phyloP scores from a whole-genome alignment of 108 stramenopile genomes.

The Nitzschia sp. region DNA sequence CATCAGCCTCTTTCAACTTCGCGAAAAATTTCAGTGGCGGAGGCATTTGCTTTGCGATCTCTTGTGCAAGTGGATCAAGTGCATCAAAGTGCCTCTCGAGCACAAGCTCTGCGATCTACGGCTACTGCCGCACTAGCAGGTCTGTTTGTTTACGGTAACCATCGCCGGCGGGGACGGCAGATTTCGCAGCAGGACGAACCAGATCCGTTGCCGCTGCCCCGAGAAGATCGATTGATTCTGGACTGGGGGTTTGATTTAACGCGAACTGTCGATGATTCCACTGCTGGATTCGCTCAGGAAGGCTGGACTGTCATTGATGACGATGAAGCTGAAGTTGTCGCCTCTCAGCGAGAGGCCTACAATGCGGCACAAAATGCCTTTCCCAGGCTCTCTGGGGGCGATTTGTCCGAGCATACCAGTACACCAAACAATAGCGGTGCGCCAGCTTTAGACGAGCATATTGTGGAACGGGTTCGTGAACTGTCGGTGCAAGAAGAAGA shows the following conservation, averaged over 20 bases:
- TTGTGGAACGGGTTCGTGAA: conserved; percentile 16
- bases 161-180: conserved; percentile 6
- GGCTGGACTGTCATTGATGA: conserved; percentile 63
- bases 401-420: neutral
- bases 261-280: conserved; percentile 25
- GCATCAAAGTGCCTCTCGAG: conserved; percentile 9
- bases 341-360: conserved; percentile 43
- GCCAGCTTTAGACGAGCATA: conserved; percentile 11
- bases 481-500: conserved; percentile 17
- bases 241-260: conserved; percentile 55
- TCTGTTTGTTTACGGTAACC: conserved; percentile 59
- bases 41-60: conserved; percentile 46
- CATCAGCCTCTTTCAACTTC: neutral
- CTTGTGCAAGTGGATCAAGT: conserved; percentile 43
- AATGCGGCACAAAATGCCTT: conserved; percentile 49
- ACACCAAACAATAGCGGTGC: neutral
- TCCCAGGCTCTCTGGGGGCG: conserved; percentile 24
- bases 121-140: conserved; percentile 57
- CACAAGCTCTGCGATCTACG: conserved; percentile 34
- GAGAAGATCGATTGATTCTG: neutral
- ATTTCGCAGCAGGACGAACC: neutral
- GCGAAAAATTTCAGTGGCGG: conserved; percentile 42
- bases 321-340: conserved; percentile 44
- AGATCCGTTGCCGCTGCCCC: neutral
- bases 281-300: conserved; percentile 18